A percentile compares a stretch with the other conserved stretches of the same genome.
These are phyloP conservation scores for Pleurotus ostreatus DNA, from an alignment of 768 basidiomycete genomes.

Conservation along the genomic window DNA sequence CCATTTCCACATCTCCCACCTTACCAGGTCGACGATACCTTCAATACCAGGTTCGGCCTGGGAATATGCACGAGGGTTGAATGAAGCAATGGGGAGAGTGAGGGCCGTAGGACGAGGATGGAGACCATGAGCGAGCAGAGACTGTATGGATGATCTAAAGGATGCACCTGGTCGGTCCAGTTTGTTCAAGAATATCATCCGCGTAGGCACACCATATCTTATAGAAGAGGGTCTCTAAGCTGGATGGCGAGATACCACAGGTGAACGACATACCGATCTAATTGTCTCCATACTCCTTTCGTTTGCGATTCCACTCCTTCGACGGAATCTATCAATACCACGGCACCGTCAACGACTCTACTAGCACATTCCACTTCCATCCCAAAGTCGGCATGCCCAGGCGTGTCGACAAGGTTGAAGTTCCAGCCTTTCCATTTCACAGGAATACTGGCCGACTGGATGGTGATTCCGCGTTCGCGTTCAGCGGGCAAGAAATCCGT, in stretches of 20 bases:
- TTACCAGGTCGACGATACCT: slow-evolving; percentile 78
- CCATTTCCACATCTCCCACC: slow-evolving; percentile 84
- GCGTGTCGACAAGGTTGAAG: slow-evolving; percentile 87
- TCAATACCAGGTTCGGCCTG: slow-evolving; percentile 81
- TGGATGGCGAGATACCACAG: not conserved
- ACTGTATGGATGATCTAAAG: slow-evolving; percentile 65
- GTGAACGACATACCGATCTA: slow-evolving; percentile 60
- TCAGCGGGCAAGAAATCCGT: slow-evolving; percentile 90
- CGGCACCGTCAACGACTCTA: slow-evolving; percentile 84
- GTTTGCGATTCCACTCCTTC: slow-evolving; percentile 92
- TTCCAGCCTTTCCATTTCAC: slow-evolving; percentile 82
- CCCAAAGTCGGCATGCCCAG: slow-evolving; percentile 93
- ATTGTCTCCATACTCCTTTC: slow-evolving; percentile 82
- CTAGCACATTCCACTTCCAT: slow-evolving; percentile 96
- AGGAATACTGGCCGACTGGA: slow-evolving; percentile 89
- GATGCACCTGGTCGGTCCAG: slow-evolving; percentile 86
- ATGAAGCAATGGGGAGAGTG: slow-evolving; percentile 75
- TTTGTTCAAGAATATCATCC: slow-evolving; percentile 84
- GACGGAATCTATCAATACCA: slow-evolving; percentile 85
- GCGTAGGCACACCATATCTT: slow-evolving; percentile 77
- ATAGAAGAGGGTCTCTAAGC: slow-evolving; percentile 5
- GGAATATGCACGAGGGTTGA: slow-evolving; percentile 58
- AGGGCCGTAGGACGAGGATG: slow-evolving; percentile 72
- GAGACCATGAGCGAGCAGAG: slow-evolving; percentile 68
- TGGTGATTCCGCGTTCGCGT: slow-evolving; percentile 86